phyloP scores from a whole-genome alignment of 1,139 yeast species.

The Blastobotrys apis region DNA sequence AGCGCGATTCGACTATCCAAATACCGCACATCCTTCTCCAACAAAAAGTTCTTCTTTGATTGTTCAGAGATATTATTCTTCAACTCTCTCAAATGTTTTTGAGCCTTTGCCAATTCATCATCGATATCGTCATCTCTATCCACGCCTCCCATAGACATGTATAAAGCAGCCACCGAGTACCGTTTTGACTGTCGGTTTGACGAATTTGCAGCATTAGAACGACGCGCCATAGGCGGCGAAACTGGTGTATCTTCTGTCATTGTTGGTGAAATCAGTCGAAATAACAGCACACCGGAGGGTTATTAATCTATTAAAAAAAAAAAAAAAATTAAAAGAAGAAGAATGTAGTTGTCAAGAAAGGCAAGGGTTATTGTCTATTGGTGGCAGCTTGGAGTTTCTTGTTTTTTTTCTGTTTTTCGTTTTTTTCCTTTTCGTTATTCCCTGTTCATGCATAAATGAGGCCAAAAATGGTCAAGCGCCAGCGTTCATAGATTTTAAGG shows the following conservation, averaged over 20 bases:
- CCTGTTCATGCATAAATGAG: no score
- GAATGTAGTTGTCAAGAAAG: background rate
- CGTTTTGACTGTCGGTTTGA: slow-evolving; percentile 36
- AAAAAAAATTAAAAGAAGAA: background rate
- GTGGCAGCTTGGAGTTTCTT: no score
- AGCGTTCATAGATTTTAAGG: no score
- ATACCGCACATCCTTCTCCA: slow-evolving; percentile 41
- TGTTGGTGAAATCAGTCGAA: background rate
- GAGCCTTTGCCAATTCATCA: slow-evolving; percentile 39
- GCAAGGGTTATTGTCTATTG: no score
- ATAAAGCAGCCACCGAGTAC: slow-evolving; percentile 37
- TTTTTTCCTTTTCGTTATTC: no score
- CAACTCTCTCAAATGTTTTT: slow-evolving; percentile 34
- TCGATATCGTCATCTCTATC: slow-evolving; percentile 38
- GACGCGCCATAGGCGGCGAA: slow-evolving; percentile 5
- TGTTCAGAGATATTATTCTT: slow-evolving; percentile 38
- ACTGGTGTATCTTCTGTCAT: slow-evolving; percentile 7
- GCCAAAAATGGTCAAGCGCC: no score
- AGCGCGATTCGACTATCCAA: slow-evolving; percentile 41
- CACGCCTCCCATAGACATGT: slow-evolving; percentile 38
- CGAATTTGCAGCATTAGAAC: slow-evolving; percentile 16
- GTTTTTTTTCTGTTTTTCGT: no score
- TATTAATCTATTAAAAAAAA: background rate
- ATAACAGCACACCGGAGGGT: background rate
- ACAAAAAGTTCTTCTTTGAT: slow-evolving; percentile 38